These are phyloP conservation scores for Hypomyces perniciosus DNA, from an alignment of 2,329 filamentous ascomycete species.

Conservation along the genomic window DNA sequence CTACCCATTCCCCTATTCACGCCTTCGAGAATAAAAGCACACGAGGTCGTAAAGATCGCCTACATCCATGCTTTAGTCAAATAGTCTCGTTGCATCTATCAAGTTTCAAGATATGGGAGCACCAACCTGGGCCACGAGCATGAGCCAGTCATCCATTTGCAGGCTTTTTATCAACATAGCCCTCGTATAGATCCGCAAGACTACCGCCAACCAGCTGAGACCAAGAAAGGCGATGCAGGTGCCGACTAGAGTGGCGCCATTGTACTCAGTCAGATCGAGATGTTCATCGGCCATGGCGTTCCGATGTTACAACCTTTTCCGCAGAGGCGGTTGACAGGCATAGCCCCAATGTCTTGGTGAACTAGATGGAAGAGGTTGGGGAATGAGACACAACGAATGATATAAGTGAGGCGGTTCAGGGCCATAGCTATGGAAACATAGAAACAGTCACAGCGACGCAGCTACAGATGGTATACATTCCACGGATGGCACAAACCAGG, in stretches of 20 bases:
- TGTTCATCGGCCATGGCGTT: constrained; percentile 26
- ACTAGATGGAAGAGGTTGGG: background rate
- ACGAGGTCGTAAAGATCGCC: constrained; percentile 42
- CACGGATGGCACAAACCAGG: constrained; percentile 8
- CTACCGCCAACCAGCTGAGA: constrained; percentile 37
- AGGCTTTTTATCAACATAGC: constrained; percentile 39
- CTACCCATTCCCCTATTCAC: constrained; percentile 38
- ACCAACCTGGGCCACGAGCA: constrained; percentile 43
- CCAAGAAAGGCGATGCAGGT: constrained; percentile 32
- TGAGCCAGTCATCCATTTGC: constrained; percentile 48
- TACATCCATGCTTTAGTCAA: constrained; percentile 16
- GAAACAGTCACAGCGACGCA: constrained; percentile 1
- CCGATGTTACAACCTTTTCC: constrained; percentile 7
- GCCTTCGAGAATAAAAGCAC: constrained; percentile 39
- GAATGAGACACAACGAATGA: background rate
- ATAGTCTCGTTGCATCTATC: too few species aligned
- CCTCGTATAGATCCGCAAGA: constrained; percentile 39
- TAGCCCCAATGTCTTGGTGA: background rate
- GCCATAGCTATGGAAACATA: background rate
- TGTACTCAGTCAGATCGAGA: constrained; percentile 33
- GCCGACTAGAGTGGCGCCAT: constrained; percentile 31
- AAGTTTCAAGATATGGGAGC: background rate
- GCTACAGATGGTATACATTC: constrained; percentile 6
- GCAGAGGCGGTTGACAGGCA: constrained; percentile 5
- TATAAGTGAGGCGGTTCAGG: background rate